Evolutionary conservation across 225 moss, liverwort and hornwort genomes (phyloP), one percentile per base, ranked within the genome.

Genomic region (Polytrichum commune): DNA sequence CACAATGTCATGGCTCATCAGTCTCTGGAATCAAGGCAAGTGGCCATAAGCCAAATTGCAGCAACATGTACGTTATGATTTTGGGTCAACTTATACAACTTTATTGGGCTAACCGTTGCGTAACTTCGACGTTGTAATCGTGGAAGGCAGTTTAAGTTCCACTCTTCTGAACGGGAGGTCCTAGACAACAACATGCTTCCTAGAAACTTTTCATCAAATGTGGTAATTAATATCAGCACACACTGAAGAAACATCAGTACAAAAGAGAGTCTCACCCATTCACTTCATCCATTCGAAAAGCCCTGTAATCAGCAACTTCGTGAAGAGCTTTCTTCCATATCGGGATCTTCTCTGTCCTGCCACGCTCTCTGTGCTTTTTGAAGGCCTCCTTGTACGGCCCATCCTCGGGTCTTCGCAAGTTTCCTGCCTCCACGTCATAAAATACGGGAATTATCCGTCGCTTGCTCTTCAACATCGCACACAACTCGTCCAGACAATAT

Each of bases 401-500:
- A 18, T 33, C 20, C 2, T 69, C 55, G 30, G 30, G 19, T 20
- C 58, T 13, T 20, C 32, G 56, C 19, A 69, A 30, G 60, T 69
- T 5, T 29, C 19, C 58, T 56, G 58, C 22, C 58, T 69, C 22
- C 0, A 69, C 29, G 19, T 29, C 20, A 29, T 69, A 58, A 28
- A 56, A 69, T 7, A 69, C 68, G 8, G 68, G 60, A 6, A 71
- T 24, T 27, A 62, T 53, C 22, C 38, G 3, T 38, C 54, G 27
- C 28, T 29, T 7, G 22, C 62, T 62, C 27, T 62, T n/a, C 71
- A 72, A 32, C 62, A 63, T 72, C 9, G 25, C 35, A 2, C 33
- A 62, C 24, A 72, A 53, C 71, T 72, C 71, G 7, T 72, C 33
- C 18, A 72, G 62, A 19, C 71, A 72, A 38, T 35, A 72, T n/a